A percentile compares a stretch with the other conserved stretches of the same genome.
Evolutionary conservation across 2,329 filamentous ascomycete species (phyloP).

Genomic region (Aspergillus fischeri): DNA sequence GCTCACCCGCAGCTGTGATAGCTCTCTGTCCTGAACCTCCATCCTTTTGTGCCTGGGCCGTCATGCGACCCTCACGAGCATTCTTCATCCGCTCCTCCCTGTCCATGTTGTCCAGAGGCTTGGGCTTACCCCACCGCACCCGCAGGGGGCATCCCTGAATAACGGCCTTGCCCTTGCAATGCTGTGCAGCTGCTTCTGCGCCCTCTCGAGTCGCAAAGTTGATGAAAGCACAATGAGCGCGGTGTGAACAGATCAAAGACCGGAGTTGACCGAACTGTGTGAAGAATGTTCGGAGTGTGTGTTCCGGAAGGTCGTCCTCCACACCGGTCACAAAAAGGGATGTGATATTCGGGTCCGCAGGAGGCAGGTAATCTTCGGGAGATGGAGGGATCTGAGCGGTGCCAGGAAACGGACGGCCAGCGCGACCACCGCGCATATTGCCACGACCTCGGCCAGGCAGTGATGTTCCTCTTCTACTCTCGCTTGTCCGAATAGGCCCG

Average conservation of each 20-base stretch:
- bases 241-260: slow-evolving; percentile 91
- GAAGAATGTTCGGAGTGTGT: slow-evolving; percentile 88
- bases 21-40: slow-evolving; percentile 30
- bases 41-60: slow-evolving; percentile 48
- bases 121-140: slow-evolving; percentile 89
- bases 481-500: slow-evolving; percentile 70
- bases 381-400: slow-evolving; percentile 72
- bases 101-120: slow-evolving; percentile 86
- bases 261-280: slow-evolving; percentile 83
- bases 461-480: slow-evolving; percentile 42
- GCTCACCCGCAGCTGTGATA: slow-evolving; percentile 39
- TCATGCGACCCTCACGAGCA: slow-evolving; percentile 69
- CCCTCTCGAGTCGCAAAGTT: slow-evolving; percentile 83
- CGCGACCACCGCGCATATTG: slow-evolving; percentile 43
- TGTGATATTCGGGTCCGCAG: slow-evolving; percentile 77
- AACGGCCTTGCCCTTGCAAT: slow-evolving; percentile 82
- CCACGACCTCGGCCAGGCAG: slow-evolving; percentile 46
- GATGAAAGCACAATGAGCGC: slow-evolving; percentile 94
- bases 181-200: slow-evolving; percentile 79
- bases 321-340: slow-evolving; percentile 93
- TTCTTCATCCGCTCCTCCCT: slow-evolving; percentile 78
- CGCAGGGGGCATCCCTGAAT: slow-evolving; percentile 87
- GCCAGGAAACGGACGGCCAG: slow-evolving; percentile 61
- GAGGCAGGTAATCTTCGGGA: slow-evolving; percentile 80
- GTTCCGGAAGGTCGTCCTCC: slow-evolving; percentile 92